Base-by-base conservation (phyloP, 257 asterid species). In the Nicotiana obtusifolia region DNA sequence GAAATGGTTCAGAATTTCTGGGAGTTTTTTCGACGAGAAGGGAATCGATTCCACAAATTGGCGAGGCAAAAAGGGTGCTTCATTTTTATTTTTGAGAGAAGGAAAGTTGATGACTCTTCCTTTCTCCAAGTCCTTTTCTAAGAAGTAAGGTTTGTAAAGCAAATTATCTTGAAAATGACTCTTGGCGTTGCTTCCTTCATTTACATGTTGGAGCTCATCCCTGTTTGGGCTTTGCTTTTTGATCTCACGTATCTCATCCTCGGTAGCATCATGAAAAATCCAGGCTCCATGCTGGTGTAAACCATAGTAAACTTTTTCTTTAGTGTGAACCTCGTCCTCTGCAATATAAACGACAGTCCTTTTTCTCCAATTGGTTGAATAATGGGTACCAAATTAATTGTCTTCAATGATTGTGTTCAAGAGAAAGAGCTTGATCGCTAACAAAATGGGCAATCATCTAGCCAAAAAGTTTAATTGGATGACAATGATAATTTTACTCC, bases 1-100 rank as follows among this genome's bases (percentile, higher is more conserved):
- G 3, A 81, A 82, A 60, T 68, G 24, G 28, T 62, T 82, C 0
- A 78, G 19, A 65, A 82, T 80, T 56, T 84, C 83, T 1, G 76
- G 85, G 53, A 80, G 17, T 83, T 67, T 81, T 10, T 35, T 8
- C 0, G 86, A 76, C 3, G 86, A 59, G 78, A 84, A 84, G 67
- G 81, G 87, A 49, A 80, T 82, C 10, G 86, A 64, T 26, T 83
- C 79, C 5, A 78, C 85, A 16, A 61, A 47, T 59, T 52, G 22
- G 10, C 86, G 85, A n/a, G 91, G 90, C 71, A 73, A 71, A 78
- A 69, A 83, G 13, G 26, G 56, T 37, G 64, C 84, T 19, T 19
- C 47, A 69, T 31, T 31, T 20, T 4, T 13, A 20, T 41, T 83
- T 49, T 78, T 77, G 22, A 37, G 19, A 37, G 67, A 61, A 17